These are phyloP conservation scores for Malbranchea zuffiana DNA, from an alignment of 2,329 filamentous ascomycete genomes.

Conservation along the genomic window DNA sequence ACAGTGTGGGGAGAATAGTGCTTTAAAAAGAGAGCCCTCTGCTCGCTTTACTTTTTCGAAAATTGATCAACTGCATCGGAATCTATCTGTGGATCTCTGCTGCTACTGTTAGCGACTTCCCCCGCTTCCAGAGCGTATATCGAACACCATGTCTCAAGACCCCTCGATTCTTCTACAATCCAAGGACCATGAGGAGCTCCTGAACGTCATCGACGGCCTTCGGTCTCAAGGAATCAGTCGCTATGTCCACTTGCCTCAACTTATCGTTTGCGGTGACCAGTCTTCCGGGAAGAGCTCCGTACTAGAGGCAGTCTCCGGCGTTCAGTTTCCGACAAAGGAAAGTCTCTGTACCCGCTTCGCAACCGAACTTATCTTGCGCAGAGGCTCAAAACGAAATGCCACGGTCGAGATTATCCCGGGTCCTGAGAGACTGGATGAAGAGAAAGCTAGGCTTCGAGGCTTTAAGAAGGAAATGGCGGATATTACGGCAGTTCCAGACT, in stretches of 20 bases:
- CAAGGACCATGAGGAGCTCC: constrained; percentile 37
- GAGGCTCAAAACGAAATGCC: constrained; percentile 4
- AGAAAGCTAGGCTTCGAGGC: constrained; percentile 13
- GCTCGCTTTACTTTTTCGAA: no score
- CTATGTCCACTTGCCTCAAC: constrained; percentile 29
- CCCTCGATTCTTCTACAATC: constrained; percentile 15
- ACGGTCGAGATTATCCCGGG: constrained; percentile 18
- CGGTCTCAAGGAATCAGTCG: constrained; percentile 40
- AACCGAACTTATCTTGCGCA: constrained; percentile 21
- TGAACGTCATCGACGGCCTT: constrained; percentile 45
- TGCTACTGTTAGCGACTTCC: no score
- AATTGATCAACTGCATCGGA: no score
- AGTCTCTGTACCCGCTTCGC: constrained; percentile 25
- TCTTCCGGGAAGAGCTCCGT: constrained; percentile 25
- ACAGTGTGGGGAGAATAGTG: no score
- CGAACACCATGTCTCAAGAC: no score
- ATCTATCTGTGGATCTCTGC: no score
- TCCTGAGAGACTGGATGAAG: constrained; percentile 7
- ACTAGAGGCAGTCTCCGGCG: constrained; percentile 22
- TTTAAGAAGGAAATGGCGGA: constrained; percentile 12
- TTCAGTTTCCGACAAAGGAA: constrained; percentile 21
- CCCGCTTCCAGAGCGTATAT: no score
- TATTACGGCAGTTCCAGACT: constrained; percentile 5
- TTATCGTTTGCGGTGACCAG: constrained; percentile 25
- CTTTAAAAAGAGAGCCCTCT: no score